These are phyloP conservation scores for Raffaelea deltoideospora DNA, from an alignment of 2,329 filamentous ascomycete genomes.

Conservation along the genomic window DNA sequence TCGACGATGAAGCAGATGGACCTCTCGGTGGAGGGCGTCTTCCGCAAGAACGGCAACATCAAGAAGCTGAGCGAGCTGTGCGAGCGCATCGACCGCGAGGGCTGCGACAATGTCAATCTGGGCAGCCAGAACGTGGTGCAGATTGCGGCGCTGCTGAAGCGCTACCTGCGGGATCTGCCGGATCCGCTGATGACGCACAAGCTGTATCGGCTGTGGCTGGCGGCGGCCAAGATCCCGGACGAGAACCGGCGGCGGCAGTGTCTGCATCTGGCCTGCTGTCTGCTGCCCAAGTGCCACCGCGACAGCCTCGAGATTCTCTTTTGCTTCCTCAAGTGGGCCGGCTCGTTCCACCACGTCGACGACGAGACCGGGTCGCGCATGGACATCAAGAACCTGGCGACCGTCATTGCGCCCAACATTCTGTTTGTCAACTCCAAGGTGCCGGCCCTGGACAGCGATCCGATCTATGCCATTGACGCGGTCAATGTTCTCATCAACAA, in stretches of 20 bases:
- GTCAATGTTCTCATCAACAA: slow-evolving; percentile 82
- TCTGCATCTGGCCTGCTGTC: slow-evolving; percentile 78
- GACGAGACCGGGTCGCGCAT: slow-evolving; percentile 97
- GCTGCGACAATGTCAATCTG: slow-evolving; percentile 72
- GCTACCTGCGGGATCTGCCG: slow-evolving; percentile 85
- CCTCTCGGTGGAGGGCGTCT: slow-evolving; percentile 94
- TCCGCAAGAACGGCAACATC: slow-evolving; percentile 98
- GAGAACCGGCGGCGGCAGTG: slow-evolving; percentile 69
- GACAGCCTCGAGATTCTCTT: slow-evolving; percentile 93
- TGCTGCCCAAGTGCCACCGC: slow-evolving; percentile 81
- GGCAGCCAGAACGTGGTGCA: slow-evolving; percentile 85
- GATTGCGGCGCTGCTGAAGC: slow-evolving; percentile 83
- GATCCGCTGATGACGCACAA: slow-evolving; percentile 93
- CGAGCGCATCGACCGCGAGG: slow-evolving; percentile 72
- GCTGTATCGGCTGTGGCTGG: slow-evolving; percentile 79
- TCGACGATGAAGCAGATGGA: slow-evolving; percentile 97
- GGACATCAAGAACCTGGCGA: slow-evolving; percentile 95
- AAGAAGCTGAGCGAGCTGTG: slow-evolving; percentile 78
- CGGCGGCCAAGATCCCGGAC: slow-evolving; percentile 75
- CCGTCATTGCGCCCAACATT: slow-evolving; percentile 94
- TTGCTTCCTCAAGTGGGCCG: slow-evolving; percentile 92
- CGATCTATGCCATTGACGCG: slow-evolving; percentile 84
- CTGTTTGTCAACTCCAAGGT: slow-evolving; percentile 56
- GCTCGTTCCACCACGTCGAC: slow-evolving; percentile 92
- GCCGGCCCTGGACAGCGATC: slow-evolving; percentile 63